A percentile compares a stretch with the other conserved stretches of the same genome.
These are phyloP conservation scores for Yamadazyma atmosphaerica DNA, from an alignment of 1,139 yeast species.

Conservation along the genomic window DNA sequence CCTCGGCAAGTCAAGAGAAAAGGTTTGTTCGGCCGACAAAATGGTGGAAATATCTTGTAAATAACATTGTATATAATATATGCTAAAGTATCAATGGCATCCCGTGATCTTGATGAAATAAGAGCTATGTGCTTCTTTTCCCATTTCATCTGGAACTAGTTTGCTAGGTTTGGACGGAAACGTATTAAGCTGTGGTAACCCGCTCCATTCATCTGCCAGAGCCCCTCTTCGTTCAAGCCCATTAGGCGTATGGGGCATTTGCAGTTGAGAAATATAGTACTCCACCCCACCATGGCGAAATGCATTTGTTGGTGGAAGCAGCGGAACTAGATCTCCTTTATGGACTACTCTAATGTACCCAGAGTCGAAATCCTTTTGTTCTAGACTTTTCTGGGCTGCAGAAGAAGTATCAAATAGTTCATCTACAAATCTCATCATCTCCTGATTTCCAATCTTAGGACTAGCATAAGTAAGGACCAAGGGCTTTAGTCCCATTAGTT, in stretches of 20 bases:
- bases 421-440: conserved; percentile 53
- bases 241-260: conserved; percentile 45
- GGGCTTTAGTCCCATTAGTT: conserved; percentile 51
- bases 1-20: conserved; percentile 56
- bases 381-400: conserved; percentile 16
- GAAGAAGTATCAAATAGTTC: conserved; percentile 39
- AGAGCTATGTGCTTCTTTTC: conserved; percentile 34
- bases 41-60: conserved; percentile 41
- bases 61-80: conserved; percentile 5
- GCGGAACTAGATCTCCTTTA: conserved; percentile 56
- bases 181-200: background rate
- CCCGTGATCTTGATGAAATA: conserved; percentile 37
- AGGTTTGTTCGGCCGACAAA: conserved; percentile 48
- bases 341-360: conserved; percentile 56
- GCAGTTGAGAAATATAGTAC: conserved; percentile 42
- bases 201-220: conserved; percentile 1
- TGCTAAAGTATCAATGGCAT: conserved; percentile 20
- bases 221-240: conserved; percentile 30
- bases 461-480: conserved; percentile 59
- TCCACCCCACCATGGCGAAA: conserved; percentile 52
- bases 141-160: conserved; percentile 20
- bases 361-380: conserved; percentile 18
- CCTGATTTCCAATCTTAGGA: conserved; percentile 60
- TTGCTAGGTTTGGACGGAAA: background rate
- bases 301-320: conserved; percentile 51